Evolutionary conservation across 768 basidiomycete genomes (phyloP).

Genomic region (Daedaleopsis sinensis): DNA sequence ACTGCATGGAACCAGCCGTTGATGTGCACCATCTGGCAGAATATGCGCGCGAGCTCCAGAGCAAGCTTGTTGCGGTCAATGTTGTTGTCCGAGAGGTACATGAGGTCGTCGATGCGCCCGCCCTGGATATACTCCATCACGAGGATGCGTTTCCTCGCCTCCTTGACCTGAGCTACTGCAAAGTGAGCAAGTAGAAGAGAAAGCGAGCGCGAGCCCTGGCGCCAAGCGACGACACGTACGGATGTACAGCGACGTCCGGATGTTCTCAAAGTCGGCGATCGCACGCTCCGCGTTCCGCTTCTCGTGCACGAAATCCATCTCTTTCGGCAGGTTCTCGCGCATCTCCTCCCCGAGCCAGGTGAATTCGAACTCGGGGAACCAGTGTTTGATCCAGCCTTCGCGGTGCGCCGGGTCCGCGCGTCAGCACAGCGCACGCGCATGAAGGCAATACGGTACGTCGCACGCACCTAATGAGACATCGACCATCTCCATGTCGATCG

Average conservation of each 20-base stretch:
- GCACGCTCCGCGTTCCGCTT: slow-evolving; percentile 82
- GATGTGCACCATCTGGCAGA: slow-evolving; percentile 93
- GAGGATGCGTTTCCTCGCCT: slow-evolving; percentile 81
- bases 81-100: slow-evolving; percentile 74
- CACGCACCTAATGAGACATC: slow-evolving; percentile 66
- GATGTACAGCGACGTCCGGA: slow-evolving; percentile 85
- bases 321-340: slow-evolving; percentile 86
- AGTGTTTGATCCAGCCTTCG: slow-evolving; percentile 80
- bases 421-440: not conserved
- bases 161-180: slow-evolving; percentile 59
- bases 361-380: slow-evolving; percentile 95
- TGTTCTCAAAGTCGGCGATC: slow-evolving; percentile 64
- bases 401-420: not conserved
- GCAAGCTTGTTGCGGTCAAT: slow-evolving; percentile 96
- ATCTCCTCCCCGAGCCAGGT: slow-evolving; percentile 95
- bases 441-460: not conserved
- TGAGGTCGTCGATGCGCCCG: slow-evolving; percentile 84
- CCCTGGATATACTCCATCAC: slow-evolving; percentile 96
- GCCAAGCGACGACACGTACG: slow-evolving; percentile 37
- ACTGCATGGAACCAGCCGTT: slow-evolving; percentile 91
- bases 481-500: slow-evolving; percentile 89
- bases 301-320: slow-evolving; percentile 95
- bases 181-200: too few species aligned
- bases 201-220: not conserved
- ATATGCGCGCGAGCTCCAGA: slow-evolving; percentile 87